A percentile compares a stretch with the other conserved stretches of the same genome.
Conservation (phyloP, 257 asterid species). For the Nicotiana paniculata region DNA sequence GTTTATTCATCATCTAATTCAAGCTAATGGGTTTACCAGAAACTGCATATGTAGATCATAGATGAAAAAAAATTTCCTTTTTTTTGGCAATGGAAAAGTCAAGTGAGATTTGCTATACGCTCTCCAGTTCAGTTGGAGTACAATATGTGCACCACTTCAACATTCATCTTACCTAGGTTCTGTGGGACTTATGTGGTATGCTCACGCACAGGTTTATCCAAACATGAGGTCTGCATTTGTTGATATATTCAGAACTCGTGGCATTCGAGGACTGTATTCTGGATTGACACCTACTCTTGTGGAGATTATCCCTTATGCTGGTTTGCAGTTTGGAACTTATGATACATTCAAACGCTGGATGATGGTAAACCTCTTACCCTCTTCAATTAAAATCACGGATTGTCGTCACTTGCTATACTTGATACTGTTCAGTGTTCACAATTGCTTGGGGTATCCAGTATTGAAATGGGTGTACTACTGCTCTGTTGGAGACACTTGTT, state of each 20-base stretch:
- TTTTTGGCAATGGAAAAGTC: not conserved
- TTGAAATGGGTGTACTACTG: not conserved
- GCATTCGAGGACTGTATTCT: slow-evolving; percentile 74
- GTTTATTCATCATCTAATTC: not conserved
- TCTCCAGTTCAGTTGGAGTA: not conserved
- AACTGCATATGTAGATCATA: not conserved
- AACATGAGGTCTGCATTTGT: slow-evolving; percentile 76
- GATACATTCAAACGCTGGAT: slow-evolving; percentile 94
- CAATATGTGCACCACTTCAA: not conserved
- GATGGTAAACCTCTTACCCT: slow-evolving; percentile 34
- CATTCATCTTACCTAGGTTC: not conserved
- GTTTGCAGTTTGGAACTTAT: slow-evolving; percentile 87
- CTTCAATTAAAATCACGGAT: not conserved
- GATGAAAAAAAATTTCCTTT: not conserved
- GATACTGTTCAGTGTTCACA: not conserved
- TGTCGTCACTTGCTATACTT: not conserved
- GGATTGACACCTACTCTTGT: slow-evolving; percentile 85
- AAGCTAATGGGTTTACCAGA: not conserved
- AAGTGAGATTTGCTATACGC: not conserved
- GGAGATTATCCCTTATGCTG: slow-evolving; percentile 90
- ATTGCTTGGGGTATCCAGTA: not conserved
- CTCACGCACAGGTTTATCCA: slow-evolving; percentile 62
- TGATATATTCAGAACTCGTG: slow-evolving; percentile 53
- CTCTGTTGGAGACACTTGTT: not conserved
- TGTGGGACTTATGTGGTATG: slow-evolving; percentile 16